Evolutionary conservation across 106 monocot species (phyloP).

Genomic region (Dactylorhiza incarnata): DNA sequence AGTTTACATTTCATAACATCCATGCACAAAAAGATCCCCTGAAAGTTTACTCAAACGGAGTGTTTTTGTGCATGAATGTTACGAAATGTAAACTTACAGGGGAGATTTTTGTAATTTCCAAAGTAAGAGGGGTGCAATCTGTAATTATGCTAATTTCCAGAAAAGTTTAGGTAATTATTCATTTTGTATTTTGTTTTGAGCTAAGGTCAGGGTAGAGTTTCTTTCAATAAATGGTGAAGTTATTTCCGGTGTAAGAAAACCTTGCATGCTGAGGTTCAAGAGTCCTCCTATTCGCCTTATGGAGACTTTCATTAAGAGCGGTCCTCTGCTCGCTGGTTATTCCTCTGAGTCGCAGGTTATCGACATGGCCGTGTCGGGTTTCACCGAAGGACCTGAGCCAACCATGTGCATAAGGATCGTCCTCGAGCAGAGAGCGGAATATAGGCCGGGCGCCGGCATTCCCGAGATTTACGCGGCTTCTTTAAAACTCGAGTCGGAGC

Average conservation of each 20-base stretch:
- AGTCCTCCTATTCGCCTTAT: constrained; percentile 53
- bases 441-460: constrained; percentile 52
- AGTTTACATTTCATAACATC: too few relatives aligned
- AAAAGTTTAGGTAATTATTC: too few relatives aligned
- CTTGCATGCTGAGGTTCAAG: constrained; percentile 82
- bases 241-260: constrained; percentile 35
- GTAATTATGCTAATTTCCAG: too few relatives aligned
- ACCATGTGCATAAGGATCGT: constrained; percentile 42
- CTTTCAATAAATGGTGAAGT: constrained; percentile 37
- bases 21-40: too few relatives aligned
- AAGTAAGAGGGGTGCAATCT: too few relatives aligned
- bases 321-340: constrained; percentile 49
- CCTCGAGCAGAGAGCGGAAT: constrained; percentile 66
- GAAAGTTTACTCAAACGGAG: too few relatives aligned
- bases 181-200: not conserved
- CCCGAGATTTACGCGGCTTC: constrained; percentile 83
- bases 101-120: too few relatives aligned
- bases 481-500: constrained; percentile 54
- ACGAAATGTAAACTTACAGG: too few relatives aligned
- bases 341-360: constrained; percentile 65
- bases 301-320: constrained; percentile 54
- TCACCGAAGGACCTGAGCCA: constrained; percentile 40
- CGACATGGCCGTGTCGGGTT: constrained; percentile 46
- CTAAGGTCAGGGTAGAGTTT: constrained; percentile 66
- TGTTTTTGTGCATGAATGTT: too few relatives aligned